These are phyloP conservation scores for Leucosporidium scottii DNA, from an alignment of 768 basidiomycete genomes.

Conservation along the genomic window DNA sequence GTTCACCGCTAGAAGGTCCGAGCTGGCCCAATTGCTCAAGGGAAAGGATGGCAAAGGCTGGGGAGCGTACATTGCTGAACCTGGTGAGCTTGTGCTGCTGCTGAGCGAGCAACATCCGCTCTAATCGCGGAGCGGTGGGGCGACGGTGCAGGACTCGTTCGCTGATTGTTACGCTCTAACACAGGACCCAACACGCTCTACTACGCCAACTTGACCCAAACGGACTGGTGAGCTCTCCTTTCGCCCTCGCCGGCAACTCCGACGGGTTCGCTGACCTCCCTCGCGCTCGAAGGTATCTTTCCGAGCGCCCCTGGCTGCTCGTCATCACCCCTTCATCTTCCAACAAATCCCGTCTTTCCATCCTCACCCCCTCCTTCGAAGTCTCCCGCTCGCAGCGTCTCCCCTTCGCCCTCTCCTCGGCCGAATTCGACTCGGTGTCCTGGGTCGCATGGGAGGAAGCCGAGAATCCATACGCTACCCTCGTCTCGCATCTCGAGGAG, in stretches of 20 bases:
- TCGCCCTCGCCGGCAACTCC: background rate
- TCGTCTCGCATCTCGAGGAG: constrained; percentile 4
- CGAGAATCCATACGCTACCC: constrained; percentile 8
- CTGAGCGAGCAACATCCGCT: background rate
- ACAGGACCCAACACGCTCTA: constrained; percentile 20
- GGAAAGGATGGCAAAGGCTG: background rate
- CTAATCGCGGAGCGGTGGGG: background rate
- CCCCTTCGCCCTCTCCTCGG: constrained; percentile 8
- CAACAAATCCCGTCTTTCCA: constrained; percentile 4
- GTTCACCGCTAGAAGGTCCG: constrained; percentile 3
- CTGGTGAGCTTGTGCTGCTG: background rate
- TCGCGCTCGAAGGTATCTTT: constrained; percentile 5
- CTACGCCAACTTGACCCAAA: background rate
- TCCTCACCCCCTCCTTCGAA: constrained; percentile 21
- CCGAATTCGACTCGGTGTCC: constrained; percentile 1
- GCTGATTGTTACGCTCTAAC: too few species aligned
- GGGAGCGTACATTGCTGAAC: constrained; percentile 16
- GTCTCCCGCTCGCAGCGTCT: constrained; percentile 13
- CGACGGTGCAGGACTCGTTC: too few species aligned
- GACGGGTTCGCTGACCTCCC: constrained; percentile 2
- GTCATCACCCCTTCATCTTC: background rate
- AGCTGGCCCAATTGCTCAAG: background rate
- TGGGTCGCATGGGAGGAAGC: constrained; percentile 20
- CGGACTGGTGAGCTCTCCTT: background rate
- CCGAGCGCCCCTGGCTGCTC: constrained; percentile 16